Evolutionary conservation across 148 eudicot species (phyloP).

Genomic region (Rheum nobile): DNA sequence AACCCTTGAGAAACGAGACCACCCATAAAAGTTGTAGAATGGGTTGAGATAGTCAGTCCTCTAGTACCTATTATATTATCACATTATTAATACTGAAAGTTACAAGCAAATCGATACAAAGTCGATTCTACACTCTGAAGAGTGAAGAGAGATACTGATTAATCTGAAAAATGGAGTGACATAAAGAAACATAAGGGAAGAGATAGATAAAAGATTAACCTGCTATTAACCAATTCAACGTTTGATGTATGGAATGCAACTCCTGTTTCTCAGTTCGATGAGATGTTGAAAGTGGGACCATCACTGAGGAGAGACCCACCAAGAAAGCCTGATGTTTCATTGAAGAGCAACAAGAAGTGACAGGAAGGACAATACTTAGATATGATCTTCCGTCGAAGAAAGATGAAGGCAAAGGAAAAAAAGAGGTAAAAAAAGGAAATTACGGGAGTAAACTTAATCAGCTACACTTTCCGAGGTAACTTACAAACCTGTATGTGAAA

Average conservation of each 20-base stretch:
- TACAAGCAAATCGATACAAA: not conserved
- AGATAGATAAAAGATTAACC: conserved; percentile 28
- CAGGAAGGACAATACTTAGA: not conserved
- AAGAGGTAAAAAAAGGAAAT: not conserved
- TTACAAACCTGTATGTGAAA: conserved; percentile 59
- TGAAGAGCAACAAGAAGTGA: conserved; percentile 9
- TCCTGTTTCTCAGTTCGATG: conserved; percentile 82
- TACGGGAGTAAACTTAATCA: not conserved
- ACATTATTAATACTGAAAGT: not conserved
- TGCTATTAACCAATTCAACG: conserved; percentile 77
- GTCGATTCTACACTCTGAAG: not conserved
- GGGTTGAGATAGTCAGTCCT: not conserved
- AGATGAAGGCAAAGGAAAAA: not conserved
- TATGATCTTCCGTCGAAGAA: not conserved
- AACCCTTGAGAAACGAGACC: not conserved
- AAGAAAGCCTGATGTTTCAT: conserved; percentile 39
- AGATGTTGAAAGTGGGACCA: conserved; percentile 77
- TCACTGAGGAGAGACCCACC: conserved; percentile 70
- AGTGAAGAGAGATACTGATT: not conserved
- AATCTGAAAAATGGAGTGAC: not conserved
- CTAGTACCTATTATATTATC: not conserved
- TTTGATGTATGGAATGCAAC: conserved; percentile 57
- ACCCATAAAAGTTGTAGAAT: not conserved
- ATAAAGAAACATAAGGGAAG: conserved; percentile 8
- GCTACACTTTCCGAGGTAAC: not conserved